These are phyloP conservation scores for Phytopythium mirpurense DNA, from an alignment of 352 stramenopile species.

Conservation along the genomic window DNA sequence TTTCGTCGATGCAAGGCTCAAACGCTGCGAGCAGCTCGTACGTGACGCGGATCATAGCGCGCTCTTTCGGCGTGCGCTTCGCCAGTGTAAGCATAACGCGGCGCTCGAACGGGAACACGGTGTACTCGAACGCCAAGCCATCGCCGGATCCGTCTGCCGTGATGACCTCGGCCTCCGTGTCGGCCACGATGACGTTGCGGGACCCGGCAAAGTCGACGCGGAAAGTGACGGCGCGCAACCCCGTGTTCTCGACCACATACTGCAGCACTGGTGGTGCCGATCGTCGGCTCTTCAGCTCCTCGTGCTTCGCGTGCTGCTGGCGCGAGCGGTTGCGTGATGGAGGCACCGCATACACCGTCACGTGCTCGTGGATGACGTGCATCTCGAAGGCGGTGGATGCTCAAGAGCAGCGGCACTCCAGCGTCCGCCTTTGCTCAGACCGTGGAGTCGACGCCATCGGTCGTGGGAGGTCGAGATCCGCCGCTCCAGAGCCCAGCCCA, in stretches of 20 bases:
- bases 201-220: constrained; percentile 43
- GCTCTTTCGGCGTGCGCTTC: constrained; percentile 11
- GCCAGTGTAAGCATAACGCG: constrained; percentile 24
- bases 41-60: constrained; percentile 42
- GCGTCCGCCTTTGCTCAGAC: not conserved
- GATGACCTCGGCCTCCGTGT: not conserved
- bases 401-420: not conserved
- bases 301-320: not conserved
- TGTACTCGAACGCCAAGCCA: constrained; percentile 18
- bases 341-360: constrained; percentile 15
- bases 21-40: constrained; percentile 15
- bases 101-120: constrained; percentile 32
- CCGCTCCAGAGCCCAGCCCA: no score
- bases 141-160: not conserved
- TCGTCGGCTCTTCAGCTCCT: not conserved
- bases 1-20: constrained; percentile 3
- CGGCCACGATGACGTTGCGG: constrained; percentile 13
- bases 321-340: not conserved
- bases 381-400: constrained; percentile 5
- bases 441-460: not conserved
- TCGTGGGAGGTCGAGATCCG: not conserved
- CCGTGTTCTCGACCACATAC: constrained; percentile 38
- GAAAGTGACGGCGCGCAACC: constrained; percentile 29
- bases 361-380: constrained; percentile 21
- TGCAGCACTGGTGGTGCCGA: constrained; percentile 17